phyloP scores from a whole-genome alignment of 805 yeast genomes.

The Kuraishia cidri region DNA sequence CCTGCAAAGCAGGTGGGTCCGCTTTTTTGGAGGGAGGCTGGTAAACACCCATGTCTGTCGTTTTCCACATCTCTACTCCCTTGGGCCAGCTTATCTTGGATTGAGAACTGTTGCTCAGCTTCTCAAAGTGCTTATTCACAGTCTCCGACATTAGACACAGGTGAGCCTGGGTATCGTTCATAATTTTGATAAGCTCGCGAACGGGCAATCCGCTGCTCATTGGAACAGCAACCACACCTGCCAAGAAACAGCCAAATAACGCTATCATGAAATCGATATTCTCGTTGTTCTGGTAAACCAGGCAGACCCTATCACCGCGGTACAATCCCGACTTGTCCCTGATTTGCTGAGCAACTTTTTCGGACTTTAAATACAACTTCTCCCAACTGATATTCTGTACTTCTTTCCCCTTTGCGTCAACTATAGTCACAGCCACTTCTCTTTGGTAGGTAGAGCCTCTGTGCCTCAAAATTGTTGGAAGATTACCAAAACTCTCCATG shows the following conservation, averaged over 20 bases:
- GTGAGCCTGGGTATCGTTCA: slow-evolving; percentile 67
- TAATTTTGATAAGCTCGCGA: slow-evolving; percentile 62
- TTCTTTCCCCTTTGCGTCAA: slow-evolving; percentile 82
- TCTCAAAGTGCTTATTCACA: slow-evolving; percentile 68
- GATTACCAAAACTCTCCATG: slow-evolving; percentile 42
- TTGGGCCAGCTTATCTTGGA: slow-evolving; percentile 60
- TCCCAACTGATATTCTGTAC: slow-evolving; percentile 78
- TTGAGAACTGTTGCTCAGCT: slow-evolving; percentile 33
- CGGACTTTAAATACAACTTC: slow-evolving; percentile 72
- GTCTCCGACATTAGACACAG: slow-evolving; percentile 75
- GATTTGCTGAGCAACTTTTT: slow-evolving; percentile 76
- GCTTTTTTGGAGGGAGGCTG: slow-evolving; percentile 46
- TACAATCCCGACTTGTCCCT: slow-evolving; percentile 63
- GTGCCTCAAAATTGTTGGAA: slow-evolving; percentile 65
- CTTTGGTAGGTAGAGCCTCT: slow-evolving; percentile 59
- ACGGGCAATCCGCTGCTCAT: slow-evolving; percentile 66
- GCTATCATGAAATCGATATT: slow-evolving; percentile 82
- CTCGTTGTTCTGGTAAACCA: slow-evolving; percentile 79
- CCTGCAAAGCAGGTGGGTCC: slow-evolving; percentile 57
- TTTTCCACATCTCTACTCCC: slow-evolving; percentile 69
- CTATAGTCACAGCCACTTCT: slow-evolving; percentile 61
- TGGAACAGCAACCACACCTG: slow-evolving; percentile 94
- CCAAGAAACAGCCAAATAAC: slow-evolving; percentile 82
- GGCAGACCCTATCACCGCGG: slow-evolving; percentile 75
- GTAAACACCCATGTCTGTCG: slow-evolving; percentile 77